phyloP scores from a whole-genome alignment of 106 monocot genomes.

The Alisma plantagoaquatica region DNA sequence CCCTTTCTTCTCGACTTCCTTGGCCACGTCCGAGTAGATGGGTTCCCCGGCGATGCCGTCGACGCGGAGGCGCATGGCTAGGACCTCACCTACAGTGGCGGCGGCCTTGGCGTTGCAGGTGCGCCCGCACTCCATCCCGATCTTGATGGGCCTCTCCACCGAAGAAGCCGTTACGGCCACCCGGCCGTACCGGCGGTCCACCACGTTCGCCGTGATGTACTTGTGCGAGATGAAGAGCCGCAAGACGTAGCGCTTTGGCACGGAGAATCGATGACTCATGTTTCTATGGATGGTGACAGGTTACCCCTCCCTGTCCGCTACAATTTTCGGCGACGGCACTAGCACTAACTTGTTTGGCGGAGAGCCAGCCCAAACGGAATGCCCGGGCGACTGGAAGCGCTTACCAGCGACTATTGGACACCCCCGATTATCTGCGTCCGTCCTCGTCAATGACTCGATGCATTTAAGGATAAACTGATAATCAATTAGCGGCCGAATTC shows the following conservation, averaged over 20 bases:
- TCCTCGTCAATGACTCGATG: too few relatives aligned
- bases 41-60: slow-evolving; percentile 67
- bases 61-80: slow-evolving; percentile 87
- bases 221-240: slow-evolving; percentile 98
- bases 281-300: too few relatives aligned
- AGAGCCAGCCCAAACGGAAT: too few relatives aligned
- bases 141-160: slow-evolving; percentile 66
- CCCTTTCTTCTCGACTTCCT: slow-evolving; percentile 95
- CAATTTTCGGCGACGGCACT: too few relatives aligned
- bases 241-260: slow-evolving; percentile 73
- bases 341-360: too few relatives aligned
- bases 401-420: too few relatives aligned
- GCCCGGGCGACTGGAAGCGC: too few relatives aligned
- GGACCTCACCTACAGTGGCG: slow-evolving; percentile 84
- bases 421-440: too few relatives aligned
- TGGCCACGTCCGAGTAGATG: slow-evolving; percentile 68
- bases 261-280: too few relatives aligned
- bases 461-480: too few relatives aligned
- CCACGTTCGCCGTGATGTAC: slow-evolving; percentile 88
- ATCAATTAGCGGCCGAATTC: too few relatives aligned
- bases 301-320: too few relatives aligned
- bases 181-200: slow-evolving; percentile 57
- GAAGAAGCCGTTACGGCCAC: slow-evolving; percentile 68
- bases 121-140: slow-evolving; percentile 44
- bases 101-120: slow-evolving; percentile 88